Percentiles rank a stretch among this genome's conserved stretches.
Conservation (phyloP, 306 rosid genomes). For the Corylus heterophylla region DNA sequence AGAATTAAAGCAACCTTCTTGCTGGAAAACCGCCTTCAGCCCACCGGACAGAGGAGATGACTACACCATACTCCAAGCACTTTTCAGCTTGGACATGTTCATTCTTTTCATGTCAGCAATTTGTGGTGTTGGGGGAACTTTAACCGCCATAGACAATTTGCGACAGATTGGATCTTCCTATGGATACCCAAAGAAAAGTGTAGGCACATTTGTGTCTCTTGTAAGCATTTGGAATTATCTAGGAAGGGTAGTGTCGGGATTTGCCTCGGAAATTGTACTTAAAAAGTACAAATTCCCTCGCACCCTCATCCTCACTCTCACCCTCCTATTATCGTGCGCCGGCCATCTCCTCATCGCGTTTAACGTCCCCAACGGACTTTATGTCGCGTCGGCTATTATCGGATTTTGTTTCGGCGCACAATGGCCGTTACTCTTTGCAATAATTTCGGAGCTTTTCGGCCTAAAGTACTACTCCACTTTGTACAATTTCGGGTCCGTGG, state of each 20-base stretch:
- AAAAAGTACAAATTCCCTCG: slow-evolving; percentile 47
- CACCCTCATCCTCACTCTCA: slow-evolving; percentile 47
- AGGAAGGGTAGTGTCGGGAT: slow-evolving; percentile 52
- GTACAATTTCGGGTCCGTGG: slow-evolving; percentile 33
- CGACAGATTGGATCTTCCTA: slow-evolving; percentile 47
- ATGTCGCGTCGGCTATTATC: slow-evolving; percentile 34
- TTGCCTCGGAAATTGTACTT: slow-evolving; percentile 43
- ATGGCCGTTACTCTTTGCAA: slow-evolving; percentile 35
- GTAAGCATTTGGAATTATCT: slow-evolving; percentile 66
- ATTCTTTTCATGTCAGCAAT: slow-evolving; percentile 44
- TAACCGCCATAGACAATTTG: slow-evolving; percentile 56
- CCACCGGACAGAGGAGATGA: slow-evolving; percentile 58
- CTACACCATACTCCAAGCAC: slow-evolving; percentile 57
- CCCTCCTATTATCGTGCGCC: slow-evolving; percentile 44
- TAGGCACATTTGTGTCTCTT: slow-evolving; percentile 48
- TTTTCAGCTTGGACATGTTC: slow-evolving; percentile 55
- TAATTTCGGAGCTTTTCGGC: slow-evolving; percentile 46
- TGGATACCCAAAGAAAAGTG: slow-evolving; percentile 35
- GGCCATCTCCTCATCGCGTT: slow-evolving; percentile 60
- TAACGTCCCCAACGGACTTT: slow-evolving; percentile 43
- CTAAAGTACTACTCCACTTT: slow-evolving; percentile 42
- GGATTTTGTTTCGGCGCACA: slow-evolving; percentile 42
- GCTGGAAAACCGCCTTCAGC: slow-evolving; percentile 46
- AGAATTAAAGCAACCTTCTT: slow-evolving; percentile 19
- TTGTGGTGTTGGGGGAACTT: slow-evolving; percentile 57